These are phyloP conservation scores for Vaccinium vitisidaea DNA, from an alignment of 148 eudicot genomes.

Conservation along the genomic window DNA sequence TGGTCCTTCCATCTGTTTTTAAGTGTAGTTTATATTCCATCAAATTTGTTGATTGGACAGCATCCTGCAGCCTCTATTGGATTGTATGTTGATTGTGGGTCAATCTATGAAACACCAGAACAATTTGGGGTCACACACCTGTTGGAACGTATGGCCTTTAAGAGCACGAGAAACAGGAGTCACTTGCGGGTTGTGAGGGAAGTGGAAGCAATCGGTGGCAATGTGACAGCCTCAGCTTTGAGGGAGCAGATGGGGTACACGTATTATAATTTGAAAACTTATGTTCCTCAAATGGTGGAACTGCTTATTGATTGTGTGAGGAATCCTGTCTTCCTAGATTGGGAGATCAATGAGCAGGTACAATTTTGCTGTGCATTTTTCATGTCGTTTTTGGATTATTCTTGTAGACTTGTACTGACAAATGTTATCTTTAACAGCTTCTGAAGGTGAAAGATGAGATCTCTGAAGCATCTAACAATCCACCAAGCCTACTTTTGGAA, in stretches of 20 bases:
- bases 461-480: conserved; percentile 55
- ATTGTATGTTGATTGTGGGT: conserved; percentile 75
- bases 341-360: conserved; percentile 75
- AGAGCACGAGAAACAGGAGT: conserved; percentile 77
- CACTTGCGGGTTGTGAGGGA: conserved; percentile 90
- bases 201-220: conserved; percentile 96
- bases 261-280: conserved; percentile 82
- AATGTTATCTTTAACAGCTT: conserved; percentile 32
- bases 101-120: conserved; percentile 75
- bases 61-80: conserved; percentile 85
- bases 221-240: conserved; percentile 73
- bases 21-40: neutral
- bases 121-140: conserved; percentile 82
- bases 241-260: conserved; percentile 95
- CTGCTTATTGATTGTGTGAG: conserved; percentile 61
- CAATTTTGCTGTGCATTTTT: neutral
- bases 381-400: neutral
- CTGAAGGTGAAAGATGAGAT: conserved; percentile 61
- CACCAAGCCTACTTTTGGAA: conserved; percentile 53
- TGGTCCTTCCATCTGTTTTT: neutral
- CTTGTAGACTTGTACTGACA: conserved; percentile 18
- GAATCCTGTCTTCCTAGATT: conserved; percentile 69
- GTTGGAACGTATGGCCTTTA: conserved; percentile 96
- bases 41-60: conserved; percentile 36
- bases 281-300: conserved; percentile 59